A percentile compares a stretch with the other conserved stretches of the same genome.
phyloP scores from a whole-genome alignment of 345 rosid species.

The Lepidium sativum region DNA sequence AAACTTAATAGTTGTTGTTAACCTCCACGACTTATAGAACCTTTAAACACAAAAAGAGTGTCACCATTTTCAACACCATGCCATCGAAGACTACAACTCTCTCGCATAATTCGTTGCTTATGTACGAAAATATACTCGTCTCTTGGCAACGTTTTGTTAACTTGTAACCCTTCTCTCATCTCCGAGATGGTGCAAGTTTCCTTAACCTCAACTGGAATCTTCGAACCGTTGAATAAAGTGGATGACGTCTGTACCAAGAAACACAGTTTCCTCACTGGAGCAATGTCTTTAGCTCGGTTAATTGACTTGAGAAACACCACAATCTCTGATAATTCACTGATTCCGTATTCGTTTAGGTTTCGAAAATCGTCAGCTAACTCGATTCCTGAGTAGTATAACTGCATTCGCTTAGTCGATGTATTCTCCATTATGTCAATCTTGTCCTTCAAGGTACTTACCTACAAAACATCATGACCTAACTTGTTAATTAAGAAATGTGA shows the following conservation, averaged over 20 bases:
- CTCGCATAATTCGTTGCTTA: slow-evolving; percentile 76
- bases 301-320: slow-evolving; percentile 44
- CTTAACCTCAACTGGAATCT: slow-evolving; percentile 56
- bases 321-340: slow-evolving; percentile 52
- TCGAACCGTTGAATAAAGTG: slow-evolving; percentile 52
- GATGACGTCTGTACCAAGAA: slow-evolving; percentile 68
- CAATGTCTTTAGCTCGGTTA: slow-evolving; percentile 34
- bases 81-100: slow-evolving; percentile 63
- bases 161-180: slow-evolving; percentile 41
- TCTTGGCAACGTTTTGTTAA: slow-evolving; percentile 40
- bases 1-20: background rate
- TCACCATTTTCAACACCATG: slow-evolving; percentile 75
- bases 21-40: slow-evolving; percentile 40
- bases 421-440: slow-evolving; percentile 65
- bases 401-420: slow-evolving; percentile 54
- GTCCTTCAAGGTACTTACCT: slow-evolving; percentile 64
- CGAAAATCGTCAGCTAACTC: slow-evolving; percentile 69
- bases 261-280: slow-evolving; percentile 32
- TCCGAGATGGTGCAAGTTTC: slow-evolving; percentile 57
- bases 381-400: slow-evolving; percentile 47
- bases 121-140: slow-evolving; percentile 81
- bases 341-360: slow-evolving; percentile 58
- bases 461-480: background rate
- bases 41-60: slow-evolving; percentile 60
- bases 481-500: slow-evolving; percentile 4